Evolutionary conservation across 192 early-diverging fungal species (phyloP).

Genomic region (Entomortierella parvispora): DNA sequence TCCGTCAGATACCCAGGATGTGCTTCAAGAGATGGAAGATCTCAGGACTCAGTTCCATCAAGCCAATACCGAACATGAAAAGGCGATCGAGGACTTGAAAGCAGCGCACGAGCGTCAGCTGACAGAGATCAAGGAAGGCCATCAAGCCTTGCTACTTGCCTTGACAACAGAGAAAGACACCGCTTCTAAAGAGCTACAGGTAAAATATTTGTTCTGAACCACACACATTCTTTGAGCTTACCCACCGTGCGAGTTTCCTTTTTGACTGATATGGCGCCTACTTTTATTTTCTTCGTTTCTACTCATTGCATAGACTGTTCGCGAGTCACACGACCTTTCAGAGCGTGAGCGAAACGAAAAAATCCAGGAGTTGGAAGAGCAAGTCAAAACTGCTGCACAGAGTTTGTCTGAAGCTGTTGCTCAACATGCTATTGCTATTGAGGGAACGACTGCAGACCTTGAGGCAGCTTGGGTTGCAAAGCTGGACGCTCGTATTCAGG

Average conservation of each 20-base stretch:
- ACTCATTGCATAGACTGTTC: conserved; percentile 5
- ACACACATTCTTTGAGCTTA: neutral
- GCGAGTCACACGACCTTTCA: conserved; percentile 24
- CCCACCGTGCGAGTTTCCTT: neutral
- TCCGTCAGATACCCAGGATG: conserved; percentile 35
- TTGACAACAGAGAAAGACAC: conserved; percentile 28
- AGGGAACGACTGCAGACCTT: conserved; percentile 16
- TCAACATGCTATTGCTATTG: conserved; percentile 24
- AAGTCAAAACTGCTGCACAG: conserved; percentile 9
- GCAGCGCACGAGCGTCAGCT: conserved; percentile 16
- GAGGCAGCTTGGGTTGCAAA: conserved; percentile 26
- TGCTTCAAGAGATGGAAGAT: conserved; percentile 46
- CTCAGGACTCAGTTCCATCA: conserved; percentile 31
- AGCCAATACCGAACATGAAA: conserved; percentile 32
- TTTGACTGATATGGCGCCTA: neutral
- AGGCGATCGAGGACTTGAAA: conserved; percentile 18
- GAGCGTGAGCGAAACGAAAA: conserved; percentile 19
- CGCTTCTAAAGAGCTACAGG: conserved; percentile 19
- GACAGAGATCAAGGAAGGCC: conserved; percentile 24
- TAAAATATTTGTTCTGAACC: neutral
- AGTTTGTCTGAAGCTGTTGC: conserved; percentile 1
- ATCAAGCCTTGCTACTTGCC: conserved; percentile 13
- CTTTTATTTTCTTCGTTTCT: neutral
- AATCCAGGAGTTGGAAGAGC: conserved; percentile 24
- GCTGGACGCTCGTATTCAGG: conserved; percentile 22